Evolutionary conservation across 768 basidiomycete species (phyloP), one percentile per base, ranked within the genome.

Genomic region (Naganishia antarctica): DNA sequence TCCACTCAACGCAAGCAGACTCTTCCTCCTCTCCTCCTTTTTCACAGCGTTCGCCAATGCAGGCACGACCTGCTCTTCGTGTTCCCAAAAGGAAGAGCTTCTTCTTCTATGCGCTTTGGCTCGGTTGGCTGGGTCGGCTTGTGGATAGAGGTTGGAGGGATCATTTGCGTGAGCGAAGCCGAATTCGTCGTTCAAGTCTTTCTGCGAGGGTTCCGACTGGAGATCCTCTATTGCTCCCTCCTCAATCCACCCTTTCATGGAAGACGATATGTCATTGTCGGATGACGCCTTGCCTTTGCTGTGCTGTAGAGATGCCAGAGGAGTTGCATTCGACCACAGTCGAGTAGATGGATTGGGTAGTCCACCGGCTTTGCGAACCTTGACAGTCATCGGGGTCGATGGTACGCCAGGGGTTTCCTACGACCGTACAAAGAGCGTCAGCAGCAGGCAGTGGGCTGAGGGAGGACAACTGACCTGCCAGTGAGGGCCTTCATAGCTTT

Each of bases 11-110:
- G 46, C 44, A 4, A 28, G 29, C 6, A 41, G 29, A 31, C 25
- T 34, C 34, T 18, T 31, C 47, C 25, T 48, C 15, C 37, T 28
- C 26, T 62, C 34, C 29, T 62, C n/a, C 29, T 37, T 49, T 47
- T 62, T 49, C 47, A 16, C 61, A 7, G 45, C 61, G 23, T 62
- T 49, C 1, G 32, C 61, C 18, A 62, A 28, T 21, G 61, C 47
- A n/a, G 61, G 61, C 5, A 62, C 37, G 12, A 62, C 46, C 26
- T 34, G 44, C 16, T 49, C 61, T 40, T 62, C 61, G 47, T 62
- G 28, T 26, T 61, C 60, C 43, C 23, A 28, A 47, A 45, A 61
- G 6, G 60, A 25, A 28, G 60, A 44, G 31, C 23, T 47, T 31
- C 44, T 29, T 31, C 44, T 29, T 32, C 60, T 44, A 11, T 32